Evolutionary conservation across 208 protist genomes (phyloP).

Genomic region (Sergeia podlipaevii): DNA sequence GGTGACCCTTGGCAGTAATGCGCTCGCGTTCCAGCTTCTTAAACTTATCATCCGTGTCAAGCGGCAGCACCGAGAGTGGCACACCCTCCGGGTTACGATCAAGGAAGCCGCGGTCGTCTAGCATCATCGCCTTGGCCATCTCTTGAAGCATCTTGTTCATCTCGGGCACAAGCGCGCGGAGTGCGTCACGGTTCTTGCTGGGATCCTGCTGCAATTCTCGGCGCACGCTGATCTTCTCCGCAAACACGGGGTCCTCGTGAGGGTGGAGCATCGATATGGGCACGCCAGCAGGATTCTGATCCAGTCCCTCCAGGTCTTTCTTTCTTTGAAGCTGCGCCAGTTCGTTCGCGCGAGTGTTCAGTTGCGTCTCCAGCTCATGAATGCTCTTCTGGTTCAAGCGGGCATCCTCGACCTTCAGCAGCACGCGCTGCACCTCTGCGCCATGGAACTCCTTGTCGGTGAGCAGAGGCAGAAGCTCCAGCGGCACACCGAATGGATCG

Average conservation of each 20-base stretch:
- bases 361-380: slow-evolving; percentile 42
- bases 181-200: slow-evolving; percentile 12
- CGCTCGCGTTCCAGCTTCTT: slow-evolving; percentile 9
- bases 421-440: slow-evolving; percentile 42
- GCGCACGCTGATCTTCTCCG: slow-evolving; percentile 28
- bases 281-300: slow-evolving; percentile 33
- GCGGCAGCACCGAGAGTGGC: slow-evolving; percentile 13
- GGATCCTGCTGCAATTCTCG: slow-evolving; percentile 24
- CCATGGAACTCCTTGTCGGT: slow-evolving; percentile 24
- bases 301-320: slow-evolving; percentile 45
- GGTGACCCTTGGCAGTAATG: slow-evolving; percentile 16
- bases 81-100: slow-evolving; percentile 20
- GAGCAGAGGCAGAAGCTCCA: slow-evolving; percentile 22
- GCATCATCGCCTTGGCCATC: slow-evolving; percentile 29
- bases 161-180: slow-evolving; percentile 21
- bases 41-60: slow-evolving; percentile 22
- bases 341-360: slow-evolving; percentile 48
- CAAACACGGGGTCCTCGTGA: slow-evolving; percentile 53
- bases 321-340: slow-evolving; percentile 43
- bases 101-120: slow-evolving; percentile 24
- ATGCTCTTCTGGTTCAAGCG: slow-evolving; percentile 41
- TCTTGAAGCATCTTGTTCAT: slow-evolving; percentile 43
- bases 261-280: slow-evolving; percentile 52
- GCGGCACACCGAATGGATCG: slow-evolving; percentile 41
- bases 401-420: slow-evolving; percentile 43